Base-by-base conservation (phyloP, 2,329 filamentous ascomycete species). In the Claviceps monticola region DNA sequence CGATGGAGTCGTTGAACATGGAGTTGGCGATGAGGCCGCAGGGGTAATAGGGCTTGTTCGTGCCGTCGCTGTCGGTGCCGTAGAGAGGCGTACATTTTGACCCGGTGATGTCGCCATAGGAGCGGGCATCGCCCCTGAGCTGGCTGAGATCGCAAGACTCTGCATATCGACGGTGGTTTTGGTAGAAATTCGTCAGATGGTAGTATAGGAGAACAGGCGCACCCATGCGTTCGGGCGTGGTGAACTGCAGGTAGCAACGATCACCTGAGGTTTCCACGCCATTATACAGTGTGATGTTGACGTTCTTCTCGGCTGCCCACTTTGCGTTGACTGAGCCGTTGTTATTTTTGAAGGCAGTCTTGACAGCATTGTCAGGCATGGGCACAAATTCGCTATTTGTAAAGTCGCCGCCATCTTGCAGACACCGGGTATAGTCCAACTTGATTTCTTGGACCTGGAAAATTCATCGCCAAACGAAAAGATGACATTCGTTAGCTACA, bases 21-120 rank as follows among this genome's bases (percentile, higher is more conserved):
- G 93, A 97, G 67, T 98, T 98, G 55, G 93, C 91, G 59, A 97
- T 95, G 55, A 98, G 73, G 21, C 93, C 93, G 65, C 93, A 98
- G 1, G 93, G 93, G 62, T 95, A 98, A 66, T 91, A 93, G 1
- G 89, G 80, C 65, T 82, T 83, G 29, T 72, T 71, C n/a, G 68
- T 70, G 2, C 65, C 63, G 2, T 65, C 57, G n/a, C 46, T 51
- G 5, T 43, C 46, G 45, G 78, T 71, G 17, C 74, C 70, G 41
- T 75, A 74, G 14, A 96, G 75, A 0, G 91, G 90, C 38, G 84
- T 80, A 68, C 90, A 96, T 54, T 83, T 78, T 41, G 88, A 84
- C 36, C 70, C 70, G 36, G 75, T 69, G 58, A 97, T 86, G 2
- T 78, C 76, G 38, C 59, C 60, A 53, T 75, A 77, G 36, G 73